Percentiles rank a stretch among this genome's conserved stretches.
phyloP scores from a whole-genome alignment of 768 basidiomycete species.

The Suillus americanus region DNA sequence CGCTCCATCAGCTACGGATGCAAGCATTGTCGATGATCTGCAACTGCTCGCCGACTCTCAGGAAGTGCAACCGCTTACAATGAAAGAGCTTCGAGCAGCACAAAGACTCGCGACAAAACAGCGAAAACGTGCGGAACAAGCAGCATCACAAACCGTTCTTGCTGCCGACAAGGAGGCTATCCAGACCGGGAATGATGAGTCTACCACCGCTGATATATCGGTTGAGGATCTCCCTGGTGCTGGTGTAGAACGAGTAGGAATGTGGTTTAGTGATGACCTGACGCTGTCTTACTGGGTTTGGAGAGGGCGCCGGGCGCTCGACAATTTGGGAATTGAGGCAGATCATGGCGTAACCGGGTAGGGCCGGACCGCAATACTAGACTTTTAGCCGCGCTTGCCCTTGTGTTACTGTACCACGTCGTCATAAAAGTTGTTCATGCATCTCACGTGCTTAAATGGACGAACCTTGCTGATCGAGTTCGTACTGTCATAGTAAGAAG shows the following conservation, averaged over 20 bases:
- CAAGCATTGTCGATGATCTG: neutral
- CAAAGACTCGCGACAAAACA: neutral
- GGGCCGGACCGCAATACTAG: neutral
- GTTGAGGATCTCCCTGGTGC: conserved; percentile 5
- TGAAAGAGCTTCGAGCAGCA: neutral
- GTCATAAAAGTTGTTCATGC: neutral
- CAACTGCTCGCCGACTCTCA: neutral
- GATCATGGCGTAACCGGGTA: conserved; percentile 41
- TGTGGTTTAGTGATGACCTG: conserved; percentile 55
- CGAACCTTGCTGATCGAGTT: neutral
- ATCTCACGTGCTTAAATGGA: neutral
- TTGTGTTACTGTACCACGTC: neutral
- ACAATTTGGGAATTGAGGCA: conserved; percentile 45
- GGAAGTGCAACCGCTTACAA: neutral
- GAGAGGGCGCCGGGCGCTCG: conserved; percentile 50
- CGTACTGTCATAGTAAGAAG: neutral
- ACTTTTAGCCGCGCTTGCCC: neutral
- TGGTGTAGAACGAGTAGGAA: conserved; percentile 13
- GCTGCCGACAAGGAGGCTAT: neutral
- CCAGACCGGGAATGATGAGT: conserved; percentile 16
- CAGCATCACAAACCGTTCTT: neutral
- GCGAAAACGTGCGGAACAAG: neutral
- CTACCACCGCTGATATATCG: conserved; percentile 9
- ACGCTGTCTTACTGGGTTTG: conserved; percentile 50
- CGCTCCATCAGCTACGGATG: neutral